Evolutionary conservation across 139 green algal species (phyloP), one percentile per base, ranked within the genome.

Genomic region (Coccomyxa sp.): DNA sequence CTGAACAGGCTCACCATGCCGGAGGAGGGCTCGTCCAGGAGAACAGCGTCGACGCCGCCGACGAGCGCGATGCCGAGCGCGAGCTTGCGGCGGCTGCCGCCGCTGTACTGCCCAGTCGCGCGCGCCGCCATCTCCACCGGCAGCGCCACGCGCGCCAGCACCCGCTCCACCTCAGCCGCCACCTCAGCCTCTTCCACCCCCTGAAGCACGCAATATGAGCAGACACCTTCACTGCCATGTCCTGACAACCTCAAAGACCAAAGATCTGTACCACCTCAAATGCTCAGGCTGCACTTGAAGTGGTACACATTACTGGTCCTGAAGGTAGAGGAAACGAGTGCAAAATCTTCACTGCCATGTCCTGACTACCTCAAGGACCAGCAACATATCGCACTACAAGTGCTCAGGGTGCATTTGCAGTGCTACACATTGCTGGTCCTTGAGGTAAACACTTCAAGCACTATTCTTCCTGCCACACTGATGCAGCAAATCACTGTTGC

Each of bases 61-160:
- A 91, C 84, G 7, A 94, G 86, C 21, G 91, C 91, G 28, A 93
- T 91, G n/a, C 83, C 91, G 14, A 94, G 86, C 11, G 86, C 88
- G 59, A 93, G 88, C 79, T 87, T 87, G 68, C 87, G 82, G 82
- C 86, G 88, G 81, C 82, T 90, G 77, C 87, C 87, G 76, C 87
- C 87, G 71, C 76, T 87, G 81, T 90, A 89, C 21, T 85, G 84
- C 13, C 81, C 85, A 0, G 83, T 58, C 11, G 58, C 28, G 18
- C 79, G 80, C 60, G 87, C 67, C 18, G 58, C 58, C 79, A 85
- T 87, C 68, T 77, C 79, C 10, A 28, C 13, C 0, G 85, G 82
- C 74, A 88, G 82, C 25, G 77, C 76, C 66, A 81, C 77, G n/a
- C 82, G 81, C 66, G 13, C 4, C 67, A 84, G 28, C 58, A 87